Conservation (phyloP, 805 yeast species). For the Sugiyamaella marilandica region DNA sequence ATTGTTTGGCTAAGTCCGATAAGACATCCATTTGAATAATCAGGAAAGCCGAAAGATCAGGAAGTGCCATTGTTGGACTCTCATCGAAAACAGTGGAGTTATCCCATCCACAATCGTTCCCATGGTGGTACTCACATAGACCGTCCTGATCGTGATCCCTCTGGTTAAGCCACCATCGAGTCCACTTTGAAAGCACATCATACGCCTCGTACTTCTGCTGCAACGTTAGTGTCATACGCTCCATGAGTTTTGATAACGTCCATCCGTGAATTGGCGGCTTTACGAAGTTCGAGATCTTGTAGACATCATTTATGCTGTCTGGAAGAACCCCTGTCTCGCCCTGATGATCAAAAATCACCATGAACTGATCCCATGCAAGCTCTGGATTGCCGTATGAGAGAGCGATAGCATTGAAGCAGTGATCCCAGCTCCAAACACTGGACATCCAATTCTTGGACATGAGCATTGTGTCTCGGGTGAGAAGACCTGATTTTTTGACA, state of each 20-base stretch:
- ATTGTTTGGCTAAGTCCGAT: background rate
- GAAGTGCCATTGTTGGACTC: conserved; percentile 4
- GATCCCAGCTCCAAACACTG: conserved; percentile 7
- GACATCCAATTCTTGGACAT: conserved; percentile 8
- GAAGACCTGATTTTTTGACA: background rate
- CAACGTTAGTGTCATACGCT: conserved; percentile 1
- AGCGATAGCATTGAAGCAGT: conserved; percentile 6
- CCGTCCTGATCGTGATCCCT: background rate
- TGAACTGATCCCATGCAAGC: conserved; percentile 7
- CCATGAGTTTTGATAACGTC: conserved; percentile 5
- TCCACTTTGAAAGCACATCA: background rate
- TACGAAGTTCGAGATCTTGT: conserved; percentile 1
- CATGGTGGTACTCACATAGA: conserved; percentile 1
- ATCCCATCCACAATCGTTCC: conserved; percentile 2
- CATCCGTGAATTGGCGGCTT: conserved; percentile 7
- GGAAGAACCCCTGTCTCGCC: conserved; percentile 7
- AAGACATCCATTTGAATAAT: conserved; percentile 5
- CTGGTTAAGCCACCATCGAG: conserved; percentile 1
- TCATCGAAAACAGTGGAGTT: conserved; percentile 1
- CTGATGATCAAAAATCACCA: conserved; percentile 5
- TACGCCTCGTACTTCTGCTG: conserved; percentile 2
- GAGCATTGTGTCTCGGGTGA: conserved; percentile 1
- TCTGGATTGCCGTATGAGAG: conserved; percentile 6
- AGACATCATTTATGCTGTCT: conserved; percentile 3
- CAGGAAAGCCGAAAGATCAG: conserved; percentile 3